These are phyloP conservation scores for Fusarium brachygibbosum DNA, from an alignment of 2,329 filamentous ascomycete species.

Conservation along the genomic window DNA sequence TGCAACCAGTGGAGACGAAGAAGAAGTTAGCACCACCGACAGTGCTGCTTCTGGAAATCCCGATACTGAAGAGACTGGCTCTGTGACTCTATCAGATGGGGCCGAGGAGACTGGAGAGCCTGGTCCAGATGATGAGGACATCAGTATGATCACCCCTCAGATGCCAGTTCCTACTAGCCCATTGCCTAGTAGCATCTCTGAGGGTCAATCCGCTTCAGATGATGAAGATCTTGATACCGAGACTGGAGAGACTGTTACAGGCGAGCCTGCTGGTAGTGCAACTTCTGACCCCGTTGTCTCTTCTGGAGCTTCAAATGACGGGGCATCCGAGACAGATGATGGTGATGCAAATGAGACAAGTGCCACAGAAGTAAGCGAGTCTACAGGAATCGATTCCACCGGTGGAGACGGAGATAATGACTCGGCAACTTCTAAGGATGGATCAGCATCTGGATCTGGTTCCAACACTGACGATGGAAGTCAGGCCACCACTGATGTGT, in stretches of 20 bases:
- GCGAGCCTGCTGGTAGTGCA: accelerated
- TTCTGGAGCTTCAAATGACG: neutral
- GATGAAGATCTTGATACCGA: neutral
- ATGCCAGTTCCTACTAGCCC: neutral
- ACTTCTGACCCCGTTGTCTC: accelerated
- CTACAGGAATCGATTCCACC: neutral
- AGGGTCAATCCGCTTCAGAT: neutral
- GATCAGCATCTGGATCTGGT: neutral
- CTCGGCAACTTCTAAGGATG: too few relatives aligned
- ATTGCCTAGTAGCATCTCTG: neutral
- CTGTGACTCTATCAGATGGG: neutral
- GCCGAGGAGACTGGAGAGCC: neutral
- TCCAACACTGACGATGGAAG: neutral
- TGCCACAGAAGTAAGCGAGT: neutral
- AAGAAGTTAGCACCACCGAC: too few relatives aligned
- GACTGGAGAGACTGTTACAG: neutral
- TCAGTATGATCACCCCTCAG: neutral
- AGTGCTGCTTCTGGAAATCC: neutral
- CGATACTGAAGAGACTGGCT: neutral
- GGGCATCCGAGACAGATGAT: neutral
- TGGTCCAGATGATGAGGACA: neutral
- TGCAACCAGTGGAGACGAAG: neutral
- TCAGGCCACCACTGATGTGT: neutral
- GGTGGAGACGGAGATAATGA: neutral
- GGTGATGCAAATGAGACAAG: too few relatives aligned